Conservation (phyloP, 2,329 filamentous ascomycete genomes). For the Alternaria triticina region DNA sequence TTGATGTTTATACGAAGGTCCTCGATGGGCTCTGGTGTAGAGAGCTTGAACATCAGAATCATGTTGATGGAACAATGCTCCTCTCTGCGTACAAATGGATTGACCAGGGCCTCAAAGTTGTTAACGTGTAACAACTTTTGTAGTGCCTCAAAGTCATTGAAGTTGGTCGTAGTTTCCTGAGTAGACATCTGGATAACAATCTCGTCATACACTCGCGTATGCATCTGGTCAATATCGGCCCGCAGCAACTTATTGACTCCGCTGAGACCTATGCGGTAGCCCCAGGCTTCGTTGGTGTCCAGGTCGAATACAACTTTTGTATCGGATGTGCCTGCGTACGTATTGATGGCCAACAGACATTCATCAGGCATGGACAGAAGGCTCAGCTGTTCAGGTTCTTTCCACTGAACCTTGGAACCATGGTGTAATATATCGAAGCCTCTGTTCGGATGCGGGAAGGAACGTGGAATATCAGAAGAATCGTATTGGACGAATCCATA, state of each 20-base stretch:
- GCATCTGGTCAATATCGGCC: fast-evolving
- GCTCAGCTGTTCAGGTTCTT: neutral
- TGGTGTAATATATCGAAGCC: fast-evolving
- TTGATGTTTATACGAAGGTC: neutral
- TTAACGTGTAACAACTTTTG: neutral
- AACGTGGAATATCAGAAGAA: fast-evolving
- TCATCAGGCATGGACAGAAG: neutral
- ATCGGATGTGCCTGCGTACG: neutral
- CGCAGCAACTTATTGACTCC: neutral
- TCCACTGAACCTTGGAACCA: neutral
- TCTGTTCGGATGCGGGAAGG: neutral
- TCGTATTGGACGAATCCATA: neutral
- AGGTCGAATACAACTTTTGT: neutral
- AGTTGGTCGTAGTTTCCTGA: neutral
- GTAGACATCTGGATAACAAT: neutral
- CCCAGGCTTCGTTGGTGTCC: neutral
- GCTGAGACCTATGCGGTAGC: neutral
- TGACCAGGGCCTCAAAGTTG: neutral
- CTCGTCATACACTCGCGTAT: neutral
- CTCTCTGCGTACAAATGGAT: neutral
- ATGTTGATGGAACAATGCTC: neutral
- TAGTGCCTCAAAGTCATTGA: neutral
- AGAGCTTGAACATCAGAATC: neutral
- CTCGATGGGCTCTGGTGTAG: too few relatives aligned
- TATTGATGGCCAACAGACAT: neutral